Percentiles rank a stretch among this genome's conserved stretches.
phyloP scores from a whole-genome alignment of 176 grass and related monocot species.

The Phragmites australis region DNA sequence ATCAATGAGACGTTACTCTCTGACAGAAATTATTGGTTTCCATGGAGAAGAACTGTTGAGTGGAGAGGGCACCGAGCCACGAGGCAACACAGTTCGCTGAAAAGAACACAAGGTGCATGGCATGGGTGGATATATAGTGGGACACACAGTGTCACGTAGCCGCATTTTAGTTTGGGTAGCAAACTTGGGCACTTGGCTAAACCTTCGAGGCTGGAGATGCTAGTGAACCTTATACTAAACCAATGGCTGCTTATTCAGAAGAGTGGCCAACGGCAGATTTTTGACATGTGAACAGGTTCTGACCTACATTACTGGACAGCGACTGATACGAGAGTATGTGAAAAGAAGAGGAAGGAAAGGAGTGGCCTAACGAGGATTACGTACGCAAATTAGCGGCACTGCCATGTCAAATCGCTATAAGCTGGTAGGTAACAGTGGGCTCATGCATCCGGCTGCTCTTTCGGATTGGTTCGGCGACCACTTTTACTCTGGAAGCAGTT shows the following conservation, averaged over 20 bases:
- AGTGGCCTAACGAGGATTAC: not conserved
- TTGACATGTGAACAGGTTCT: not conserved
- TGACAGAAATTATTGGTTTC: not conserved
- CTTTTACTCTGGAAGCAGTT: slow-evolving; percentile 66
- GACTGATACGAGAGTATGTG: not conserved
- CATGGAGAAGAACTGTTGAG: slow-evolving; percentile 1
- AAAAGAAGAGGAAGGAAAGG: not conserved
- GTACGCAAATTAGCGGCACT: slow-evolving; percentile 10
- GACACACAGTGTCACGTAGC: slow-evolving; percentile 21
- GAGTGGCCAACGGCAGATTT: not conserved
- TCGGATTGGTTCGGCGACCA: slow-evolving; percentile 24
- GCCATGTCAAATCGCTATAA: slow-evolving; percentile 39
- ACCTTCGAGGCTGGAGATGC: not conserved
- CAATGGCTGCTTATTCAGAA: not conserved
- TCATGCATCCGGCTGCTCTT: too few species aligned
- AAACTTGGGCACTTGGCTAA: not conserved
- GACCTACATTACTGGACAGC: not conserved
- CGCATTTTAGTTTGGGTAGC: not conserved
- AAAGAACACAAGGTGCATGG: not conserved
- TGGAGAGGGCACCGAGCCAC: slow-evolving; percentile 1
- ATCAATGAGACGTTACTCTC: not conserved
- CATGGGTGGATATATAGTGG: not conserved
- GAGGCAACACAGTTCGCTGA: slow-evolving; percentile 26
- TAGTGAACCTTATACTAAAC: not conserved
- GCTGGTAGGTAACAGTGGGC: not conserved